Evolutionary conservation across 805 yeast species (phyloP).

Genomic region (Zygotorulaspora chibaensis): DNA sequence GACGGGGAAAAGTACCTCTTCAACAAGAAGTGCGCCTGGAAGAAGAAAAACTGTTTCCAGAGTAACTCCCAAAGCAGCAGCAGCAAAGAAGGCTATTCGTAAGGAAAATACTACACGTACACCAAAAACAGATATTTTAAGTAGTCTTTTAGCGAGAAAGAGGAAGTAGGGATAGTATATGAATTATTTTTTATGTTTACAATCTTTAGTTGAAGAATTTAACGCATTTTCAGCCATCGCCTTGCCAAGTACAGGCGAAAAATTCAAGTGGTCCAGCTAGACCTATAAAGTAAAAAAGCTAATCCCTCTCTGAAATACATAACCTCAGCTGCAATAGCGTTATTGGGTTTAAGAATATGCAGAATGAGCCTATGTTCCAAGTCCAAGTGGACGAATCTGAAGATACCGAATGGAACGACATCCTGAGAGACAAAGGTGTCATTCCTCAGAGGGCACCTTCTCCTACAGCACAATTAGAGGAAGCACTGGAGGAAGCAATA

Average conservation of each 20-base stretch:
- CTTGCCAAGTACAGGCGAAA: too few relatives aligned
- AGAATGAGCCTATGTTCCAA: conserved; percentile 56
- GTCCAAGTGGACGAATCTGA: conserved; percentile 92
- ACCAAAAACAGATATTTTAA: conserved; percentile 32
- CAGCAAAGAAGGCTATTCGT: conserved; percentile 6
- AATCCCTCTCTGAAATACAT: too few relatives aligned
- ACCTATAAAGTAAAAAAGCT: too few relatives aligned
- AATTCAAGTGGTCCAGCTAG: too few relatives aligned
- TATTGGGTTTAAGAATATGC: conserved; percentile 16
- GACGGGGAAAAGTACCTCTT: not conserved
- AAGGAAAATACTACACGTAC: conserved; percentile 18
- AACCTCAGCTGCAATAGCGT: not conserved
- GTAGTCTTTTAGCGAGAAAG: conserved; percentile 28
- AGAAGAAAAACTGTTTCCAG: not conserved
- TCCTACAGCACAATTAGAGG: conserved; percentile 82
- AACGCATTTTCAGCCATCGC: not conserved
- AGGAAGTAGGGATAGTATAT: conserved; percentile 13
- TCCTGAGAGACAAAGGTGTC: conserved; percentile 81
- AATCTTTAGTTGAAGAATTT: not conserved
- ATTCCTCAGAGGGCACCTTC: conserved; percentile 90
- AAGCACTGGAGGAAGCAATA: conserved; percentile 80
- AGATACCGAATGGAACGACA: conserved; percentile 99
- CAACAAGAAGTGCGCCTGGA: not conserved
- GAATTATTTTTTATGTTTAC: too few relatives aligned
- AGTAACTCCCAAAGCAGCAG: conserved; percentile 5